Conservation (phyloP, 805 yeast genomes). For the Candida sakaeoensis region DNA sequence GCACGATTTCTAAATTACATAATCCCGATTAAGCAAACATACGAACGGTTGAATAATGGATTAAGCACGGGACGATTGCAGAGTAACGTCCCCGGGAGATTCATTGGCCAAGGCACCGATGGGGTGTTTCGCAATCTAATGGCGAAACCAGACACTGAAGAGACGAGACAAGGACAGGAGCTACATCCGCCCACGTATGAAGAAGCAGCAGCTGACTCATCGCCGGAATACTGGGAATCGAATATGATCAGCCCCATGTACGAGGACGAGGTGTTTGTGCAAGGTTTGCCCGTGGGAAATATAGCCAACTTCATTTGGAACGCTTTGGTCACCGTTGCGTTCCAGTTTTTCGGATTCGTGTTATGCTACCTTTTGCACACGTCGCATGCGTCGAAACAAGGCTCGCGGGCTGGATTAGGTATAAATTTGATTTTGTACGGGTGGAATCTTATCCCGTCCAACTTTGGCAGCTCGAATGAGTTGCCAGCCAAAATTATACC, state of each 20-base stretch:
- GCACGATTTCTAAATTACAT: constrained; percentile 29
- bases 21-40: constrained; percentile 40
- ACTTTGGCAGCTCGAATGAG: constrained; percentile 34
- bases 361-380: constrained; percentile 89
- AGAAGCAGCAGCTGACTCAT: constrained; percentile 89
- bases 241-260: constrained; percentile 74
- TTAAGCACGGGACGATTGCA: constrained; percentile 41
- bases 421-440: constrained; percentile 73
- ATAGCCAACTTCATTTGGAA: constrained; percentile 90
- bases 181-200: constrained; percentile 82
- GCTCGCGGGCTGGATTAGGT: constrained; percentile 90
- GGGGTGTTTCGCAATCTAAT: constrained; percentile 91
- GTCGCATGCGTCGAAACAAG: constrained; percentile 95
- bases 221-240: constrained; percentile 97
- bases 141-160: constrained; percentile 75
- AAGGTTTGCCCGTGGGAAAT: constrained; percentile 94
- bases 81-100: constrained; percentile 39
- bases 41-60: constrained; percentile 41
- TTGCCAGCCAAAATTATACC: constrained; percentile 33
- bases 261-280: constrained; percentile 87
- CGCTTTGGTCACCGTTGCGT: constrained; percentile 79
- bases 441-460: constrained; percentile 34
- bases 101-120: constrained; percentile 54
- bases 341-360: constrained; percentile 90
- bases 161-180: constrained; percentile 37